Conservation (phyloP, 352 stramenopile genomes). For the Phytophthora agathidicida region DNA sequence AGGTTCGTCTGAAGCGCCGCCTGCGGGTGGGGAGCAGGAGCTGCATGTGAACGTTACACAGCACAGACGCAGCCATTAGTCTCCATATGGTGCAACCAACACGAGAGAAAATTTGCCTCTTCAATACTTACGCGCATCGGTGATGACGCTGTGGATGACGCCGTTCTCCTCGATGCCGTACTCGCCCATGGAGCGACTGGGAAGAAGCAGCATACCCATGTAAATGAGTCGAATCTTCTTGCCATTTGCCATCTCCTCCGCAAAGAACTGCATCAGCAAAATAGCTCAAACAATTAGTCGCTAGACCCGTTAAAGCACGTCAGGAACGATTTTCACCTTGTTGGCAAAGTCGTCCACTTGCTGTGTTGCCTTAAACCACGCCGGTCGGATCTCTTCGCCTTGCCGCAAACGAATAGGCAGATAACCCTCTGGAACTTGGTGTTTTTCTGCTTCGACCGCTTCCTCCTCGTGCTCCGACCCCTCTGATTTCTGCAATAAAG, state of each 20-base stretch:
- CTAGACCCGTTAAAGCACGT: neutral
- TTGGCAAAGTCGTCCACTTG: conserved; percentile 65
- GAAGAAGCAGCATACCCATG: conserved; percentile 80
- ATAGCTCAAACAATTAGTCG: neutral
- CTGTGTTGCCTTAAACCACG: conserved; percentile 75
- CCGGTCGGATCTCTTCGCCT: conserved; percentile 53
- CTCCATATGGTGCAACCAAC: conserved; percentile 9
- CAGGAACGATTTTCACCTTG: conserved; percentile 18
- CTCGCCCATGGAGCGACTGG: conserved; percentile 69
- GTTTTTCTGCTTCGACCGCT: neutral
- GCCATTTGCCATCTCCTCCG: conserved; percentile 46
- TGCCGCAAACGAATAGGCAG: conserved; percentile 65
- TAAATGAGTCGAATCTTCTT: conserved; percentile 83
- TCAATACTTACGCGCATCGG: conserved; percentile 60
- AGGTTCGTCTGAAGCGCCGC: conserved; percentile 45
- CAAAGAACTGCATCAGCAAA: conserved; percentile 61
- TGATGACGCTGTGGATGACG: conserved; percentile 81
- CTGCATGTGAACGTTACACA: conserved; percentile 35
- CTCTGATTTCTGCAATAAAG: conserved; percentile 19
- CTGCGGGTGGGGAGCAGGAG: conserved; percentile 46
- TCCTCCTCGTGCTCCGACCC: conserved; percentile 8
- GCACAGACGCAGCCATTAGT: conserved; percentile 17
- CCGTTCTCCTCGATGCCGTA: conserved; percentile 79
- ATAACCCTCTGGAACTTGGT: conserved; percentile 50
- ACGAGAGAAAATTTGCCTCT: conserved; percentile 8